A percentile compares a stretch with the other conserved stretches of the same genome.
Evolutionary conservation across 2,329 filamentous ascomycete species (phyloP).

Genomic region (Aspergillus persii): DNA sequence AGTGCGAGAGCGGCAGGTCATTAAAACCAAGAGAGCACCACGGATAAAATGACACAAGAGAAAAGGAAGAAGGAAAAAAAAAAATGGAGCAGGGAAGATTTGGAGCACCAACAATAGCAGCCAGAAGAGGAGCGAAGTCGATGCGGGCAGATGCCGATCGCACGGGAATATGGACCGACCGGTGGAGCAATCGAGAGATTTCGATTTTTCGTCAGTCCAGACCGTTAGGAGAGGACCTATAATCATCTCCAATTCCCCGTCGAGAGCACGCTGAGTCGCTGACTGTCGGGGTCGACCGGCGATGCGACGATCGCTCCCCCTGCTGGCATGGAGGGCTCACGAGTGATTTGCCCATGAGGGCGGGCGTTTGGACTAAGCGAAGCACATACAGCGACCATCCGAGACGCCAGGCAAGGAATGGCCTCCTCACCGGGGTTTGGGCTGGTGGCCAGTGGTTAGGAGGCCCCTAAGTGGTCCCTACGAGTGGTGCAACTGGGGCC

Average conservation of each 20-base stretch:
- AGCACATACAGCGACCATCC: not conserved
- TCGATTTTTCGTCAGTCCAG: not conserved
- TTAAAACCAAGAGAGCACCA: not conserved
- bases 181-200: not conserved
- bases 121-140: not conserved
- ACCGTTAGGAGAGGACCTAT: not conserved
- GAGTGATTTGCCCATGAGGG: not conserved
- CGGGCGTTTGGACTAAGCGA: not conserved
- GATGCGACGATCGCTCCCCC: not conserved
- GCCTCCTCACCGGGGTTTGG: not conserved
- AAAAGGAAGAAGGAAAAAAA: not conserved
- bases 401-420: not conserved
- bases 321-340: not conserved
- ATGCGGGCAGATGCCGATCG: slow-evolving; percentile 3
- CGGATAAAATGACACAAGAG: not conserved
- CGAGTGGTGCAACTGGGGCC: not conserved
- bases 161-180: not conserved
- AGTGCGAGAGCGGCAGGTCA: not conserved
- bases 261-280: not conserved
- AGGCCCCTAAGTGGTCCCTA: not conserved
- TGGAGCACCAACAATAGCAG: not conserved
- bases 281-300: not conserved
- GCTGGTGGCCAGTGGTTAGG: not conserved
- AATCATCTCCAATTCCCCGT: not conserved
- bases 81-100: not conserved